Conservation (phyloP, 345 rosid species). For the Eucalyptus regnans region DNA sequence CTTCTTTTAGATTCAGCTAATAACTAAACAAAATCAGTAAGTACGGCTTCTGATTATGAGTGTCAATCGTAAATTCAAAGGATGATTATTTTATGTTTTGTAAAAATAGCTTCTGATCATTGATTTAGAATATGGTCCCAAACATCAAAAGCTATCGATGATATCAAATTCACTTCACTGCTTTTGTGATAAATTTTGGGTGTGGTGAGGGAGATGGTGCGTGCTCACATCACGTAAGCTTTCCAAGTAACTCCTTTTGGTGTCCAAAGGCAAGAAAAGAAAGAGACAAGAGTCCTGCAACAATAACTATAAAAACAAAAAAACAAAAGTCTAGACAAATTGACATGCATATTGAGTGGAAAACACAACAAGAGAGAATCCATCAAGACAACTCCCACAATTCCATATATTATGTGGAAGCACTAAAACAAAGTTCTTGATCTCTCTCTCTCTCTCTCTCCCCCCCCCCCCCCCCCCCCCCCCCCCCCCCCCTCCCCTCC, state of each 20-base stretch:
- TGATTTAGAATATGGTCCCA: background rate
- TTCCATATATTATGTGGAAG: background rate
- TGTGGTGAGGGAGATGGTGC: background rate
- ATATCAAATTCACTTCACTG: background rate
- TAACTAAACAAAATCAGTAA: background rate
- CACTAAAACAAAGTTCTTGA: background rate
- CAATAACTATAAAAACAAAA: background rate
- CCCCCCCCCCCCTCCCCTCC: accelerated
- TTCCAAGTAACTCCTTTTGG: background rate
- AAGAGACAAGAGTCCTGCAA: background rate
- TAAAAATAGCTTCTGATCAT: background rate
- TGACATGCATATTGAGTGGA: background rate
- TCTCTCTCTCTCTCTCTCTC: background rate
- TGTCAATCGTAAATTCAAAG: background rate
- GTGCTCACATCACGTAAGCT: background rate
- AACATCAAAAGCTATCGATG: background rate
- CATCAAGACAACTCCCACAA: background rate
- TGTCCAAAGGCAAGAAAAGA: background rate
- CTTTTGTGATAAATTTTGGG: background rate
- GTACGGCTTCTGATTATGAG: background rate
- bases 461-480: too few relatives aligned
- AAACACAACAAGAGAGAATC: background rate
- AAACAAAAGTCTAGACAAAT: background rate
- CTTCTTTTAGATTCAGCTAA: background rate
- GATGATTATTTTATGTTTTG: background rate